Conservation (phyloP, 164 flowering plant species). For the Vitis riparia region DNA sequence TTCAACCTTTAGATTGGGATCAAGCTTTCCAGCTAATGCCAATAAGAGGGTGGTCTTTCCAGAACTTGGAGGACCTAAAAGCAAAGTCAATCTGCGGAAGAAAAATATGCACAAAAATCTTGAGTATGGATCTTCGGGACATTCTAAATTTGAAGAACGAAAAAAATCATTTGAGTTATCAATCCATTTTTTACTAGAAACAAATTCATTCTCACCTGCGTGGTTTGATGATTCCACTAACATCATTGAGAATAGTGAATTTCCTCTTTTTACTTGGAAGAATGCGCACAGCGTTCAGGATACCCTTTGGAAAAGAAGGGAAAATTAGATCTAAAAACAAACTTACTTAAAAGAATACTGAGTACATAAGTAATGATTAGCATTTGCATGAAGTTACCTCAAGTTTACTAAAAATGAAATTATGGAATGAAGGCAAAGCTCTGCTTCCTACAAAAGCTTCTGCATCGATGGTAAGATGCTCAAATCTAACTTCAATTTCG, state of each 20-base stretch:
- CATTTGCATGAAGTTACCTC: slow-evolving; percentile 21
- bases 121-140: too few relatives aligned
- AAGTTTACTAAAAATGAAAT: slow-evolving; percentile 21
- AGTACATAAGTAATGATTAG: neutral
- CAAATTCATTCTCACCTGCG: slow-evolving; percentile 33
- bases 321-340: neutral
- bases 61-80: slow-evolving; percentile 50
- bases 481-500: slow-evolving; percentile 38
- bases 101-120: too few relatives aligned
- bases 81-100: slow-evolving; percentile 34
- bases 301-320: slow-evolving; percentile 24
- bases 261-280: slow-evolving; percentile 46
- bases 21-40: slow-evolving; percentile 54
- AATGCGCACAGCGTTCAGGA: slow-evolving; percentile 37
- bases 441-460: slow-evolving; percentile 41
- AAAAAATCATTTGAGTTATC: too few relatives aligned
- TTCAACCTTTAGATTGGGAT: slow-evolving; percentile 39
- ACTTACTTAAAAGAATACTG: neutral
- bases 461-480: slow-evolving; percentile 37
- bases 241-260: slow-evolving; percentile 56
- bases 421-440: slow-evolving; percentile 39
- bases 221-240: slow-evolving; percentile 74
- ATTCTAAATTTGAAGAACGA: too few relatives aligned
- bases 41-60: slow-evolving; percentile 48
- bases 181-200: too few relatives aligned